These are phyloP conservation scores for Cyclocybe cylindracea DNA, from an alignment of 768 basidiomycete genomes.

Conservation along the genomic window DNA sequence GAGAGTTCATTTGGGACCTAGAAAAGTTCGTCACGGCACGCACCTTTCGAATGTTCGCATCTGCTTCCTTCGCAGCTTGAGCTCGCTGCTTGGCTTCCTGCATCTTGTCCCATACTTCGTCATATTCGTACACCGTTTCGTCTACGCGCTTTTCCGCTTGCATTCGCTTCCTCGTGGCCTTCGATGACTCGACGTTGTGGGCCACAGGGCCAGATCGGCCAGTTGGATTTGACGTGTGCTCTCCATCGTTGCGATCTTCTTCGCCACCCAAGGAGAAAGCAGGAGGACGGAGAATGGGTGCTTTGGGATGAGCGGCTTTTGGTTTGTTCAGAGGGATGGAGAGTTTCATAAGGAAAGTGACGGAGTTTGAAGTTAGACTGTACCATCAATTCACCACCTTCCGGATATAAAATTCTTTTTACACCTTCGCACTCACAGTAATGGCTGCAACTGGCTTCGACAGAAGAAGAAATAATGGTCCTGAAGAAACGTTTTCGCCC, in stretches of 20 bases:
- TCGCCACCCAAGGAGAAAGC: constrained; percentile 68
- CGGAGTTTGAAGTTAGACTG: constrained; percentile 30
- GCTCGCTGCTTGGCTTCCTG: constrained; percentile 79
- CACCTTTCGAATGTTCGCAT: constrained; percentile 79
- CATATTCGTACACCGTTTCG: constrained; percentile 87
- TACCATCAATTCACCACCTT: constrained; percentile 5
- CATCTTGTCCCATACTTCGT: constrained; percentile 96
- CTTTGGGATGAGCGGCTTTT: constrained; percentile 46
- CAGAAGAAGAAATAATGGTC: constrained; percentile 87
- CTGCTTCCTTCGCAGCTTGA: constrained; percentile 76
- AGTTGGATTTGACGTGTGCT: constrained; percentile 39
- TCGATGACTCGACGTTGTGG: constrained; percentile 61
- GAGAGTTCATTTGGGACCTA: background rate
- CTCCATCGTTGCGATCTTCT: constrained; percentile 54
- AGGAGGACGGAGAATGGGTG: constrained; percentile 57
- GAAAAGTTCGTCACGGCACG: constrained; percentile 13
- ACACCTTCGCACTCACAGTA: background rate
- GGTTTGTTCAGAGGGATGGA: constrained; percentile 81
- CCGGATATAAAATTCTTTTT: background rate
- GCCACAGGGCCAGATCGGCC: constrained; percentile 59
- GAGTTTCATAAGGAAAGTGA: constrained; percentile 66
- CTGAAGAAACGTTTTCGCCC: constrained; percentile 78
- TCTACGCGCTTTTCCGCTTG: constrained; percentile 81
- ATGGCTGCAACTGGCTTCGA: constrained; percentile 70
- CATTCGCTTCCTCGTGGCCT: constrained; percentile 69